Evolutionary conservation across 2,329 filamentous ascomycete species (phyloP).

Genomic region (Aspergillus sp.): DNA sequence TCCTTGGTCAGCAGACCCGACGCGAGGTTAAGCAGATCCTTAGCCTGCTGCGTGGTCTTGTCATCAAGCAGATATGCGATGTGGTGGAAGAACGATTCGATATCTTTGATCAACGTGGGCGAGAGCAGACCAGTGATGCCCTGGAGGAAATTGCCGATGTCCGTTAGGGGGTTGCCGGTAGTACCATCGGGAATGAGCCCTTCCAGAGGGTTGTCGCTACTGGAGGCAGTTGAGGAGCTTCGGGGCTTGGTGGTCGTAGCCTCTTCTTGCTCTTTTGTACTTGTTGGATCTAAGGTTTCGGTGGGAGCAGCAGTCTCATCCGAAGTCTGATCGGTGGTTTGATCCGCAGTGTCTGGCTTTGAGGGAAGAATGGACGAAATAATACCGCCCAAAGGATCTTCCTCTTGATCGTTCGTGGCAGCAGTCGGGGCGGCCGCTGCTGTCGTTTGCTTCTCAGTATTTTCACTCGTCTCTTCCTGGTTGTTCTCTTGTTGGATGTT

Average conservation of each 20-base stretch:
- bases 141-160: slow-evolving; percentile 35
- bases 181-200: slow-evolving; percentile 13
- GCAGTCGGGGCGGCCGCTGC: slow-evolving; percentile 1
- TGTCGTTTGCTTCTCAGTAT: slow-evolving; percentile 1
- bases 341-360: not conserved
- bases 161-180: slow-evolving; percentile 17
- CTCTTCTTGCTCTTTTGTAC: not conserved
- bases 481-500: slow-evolving; percentile 2
- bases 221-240: slow-evolving; percentile 1
- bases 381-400: not conserved
- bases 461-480: slow-evolving; percentile 3
- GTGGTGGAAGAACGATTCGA: slow-evolving; percentile 37
- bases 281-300: slow-evolving; percentile 4
- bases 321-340: not conserved
- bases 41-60: slow-evolving; percentile 31
- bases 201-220: not conserved
- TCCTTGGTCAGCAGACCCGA: slow-evolving; percentile 24
- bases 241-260: not conserved
- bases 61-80: slow-evolving; percentile 34
- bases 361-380: not conserved
- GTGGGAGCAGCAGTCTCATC: not conserved
- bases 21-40: slow-evolving; percentile 27
- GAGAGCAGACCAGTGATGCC: slow-evolving; percentile 28
- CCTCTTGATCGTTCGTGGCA: slow-evolving; percentile 1
- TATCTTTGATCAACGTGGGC: slow-evolving; percentile 29